phyloP scores from a whole-genome alignment of 768 basidiomycete genomes.

The Astraeus odoratus region DNA sequence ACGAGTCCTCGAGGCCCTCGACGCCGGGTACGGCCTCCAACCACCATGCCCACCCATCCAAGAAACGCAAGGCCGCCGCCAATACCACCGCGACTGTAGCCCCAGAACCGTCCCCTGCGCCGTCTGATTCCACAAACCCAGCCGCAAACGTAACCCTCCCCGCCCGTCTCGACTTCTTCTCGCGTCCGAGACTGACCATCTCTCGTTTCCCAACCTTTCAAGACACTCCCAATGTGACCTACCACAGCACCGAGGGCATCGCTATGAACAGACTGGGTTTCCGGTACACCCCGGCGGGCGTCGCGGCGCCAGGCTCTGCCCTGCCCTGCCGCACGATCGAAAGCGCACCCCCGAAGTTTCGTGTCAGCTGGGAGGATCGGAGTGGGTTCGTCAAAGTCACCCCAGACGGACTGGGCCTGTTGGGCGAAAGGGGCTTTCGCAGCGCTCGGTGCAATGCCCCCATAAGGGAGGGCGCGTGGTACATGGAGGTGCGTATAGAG shows the following conservation, averaged over 20 bases:
- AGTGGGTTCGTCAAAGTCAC: conserved; percentile 74
- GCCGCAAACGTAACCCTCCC: conserved; percentile 48
- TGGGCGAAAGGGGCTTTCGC: conserved; percentile 85
- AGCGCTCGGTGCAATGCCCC: conserved; percentile 88
- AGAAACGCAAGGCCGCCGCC: conserved; percentile 52
- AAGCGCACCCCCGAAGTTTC: conserved; percentile 58
- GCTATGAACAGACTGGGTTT: conserved; percentile 73
- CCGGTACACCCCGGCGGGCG: conserved; percentile 75
- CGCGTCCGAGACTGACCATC: conserved; percentile 63
- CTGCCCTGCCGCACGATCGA: conserved; percentile 76
- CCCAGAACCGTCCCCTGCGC: conserved; percentile 46
- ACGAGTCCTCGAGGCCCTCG: conserved; percentile 29
- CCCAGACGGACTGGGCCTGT: conserved; percentile 66
- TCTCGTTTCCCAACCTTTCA: conserved; percentile 69
- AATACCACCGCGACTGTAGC: conserved; percentile 43
- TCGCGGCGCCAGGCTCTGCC: conserved; percentile 49
- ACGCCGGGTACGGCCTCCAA: conserved; percentile 20
- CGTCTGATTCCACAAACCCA: conserved; percentile 39
- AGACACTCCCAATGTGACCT: conserved; percentile 46
- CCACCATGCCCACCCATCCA: conserved; percentile 13
- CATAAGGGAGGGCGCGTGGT: conserved; percentile 87
- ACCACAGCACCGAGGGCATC: conserved; percentile 62
- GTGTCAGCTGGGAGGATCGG: conserved; percentile 90
- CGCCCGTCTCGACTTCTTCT: conserved; percentile 61
- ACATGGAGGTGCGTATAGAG: conserved; percentile 82